Conservation (phyloP, 805 yeast species). For the Kodamaea neixiangensis region DNA sequence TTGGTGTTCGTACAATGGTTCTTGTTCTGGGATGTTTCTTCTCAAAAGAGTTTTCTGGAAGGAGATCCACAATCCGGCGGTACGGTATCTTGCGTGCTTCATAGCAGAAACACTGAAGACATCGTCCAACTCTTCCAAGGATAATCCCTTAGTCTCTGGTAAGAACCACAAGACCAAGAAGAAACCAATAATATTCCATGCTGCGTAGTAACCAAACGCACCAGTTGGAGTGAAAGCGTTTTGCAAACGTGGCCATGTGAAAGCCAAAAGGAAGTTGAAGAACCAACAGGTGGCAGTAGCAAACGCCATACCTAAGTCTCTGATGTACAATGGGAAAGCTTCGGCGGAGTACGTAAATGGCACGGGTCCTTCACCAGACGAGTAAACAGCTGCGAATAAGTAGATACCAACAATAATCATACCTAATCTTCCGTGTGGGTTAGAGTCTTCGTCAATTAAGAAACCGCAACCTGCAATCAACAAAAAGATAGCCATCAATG, state of each 20-base stretch:
- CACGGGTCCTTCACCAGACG: slow-evolving; percentile 87
- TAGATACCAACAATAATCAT: slow-evolving; percentile 74
- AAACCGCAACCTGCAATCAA: slow-evolving; percentile 70
- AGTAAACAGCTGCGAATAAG: slow-evolving; percentile 69
- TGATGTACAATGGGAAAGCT: slow-evolving; percentile 73
- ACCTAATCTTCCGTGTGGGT: slow-evolving; percentile 57
- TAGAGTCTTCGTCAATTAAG: slow-evolving; percentile 54
- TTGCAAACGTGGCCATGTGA: slow-evolving; percentile 77
- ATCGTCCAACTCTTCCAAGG: slow-evolving; percentile 76
- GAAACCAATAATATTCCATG: slow-evolving; percentile 74
- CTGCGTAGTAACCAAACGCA: slow-evolving; percentile 88
- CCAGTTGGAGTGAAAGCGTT: slow-evolving; percentile 74
- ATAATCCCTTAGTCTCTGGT: slow-evolving; percentile 71
- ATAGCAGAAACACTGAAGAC: slow-evolving; percentile 65
- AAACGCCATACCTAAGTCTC: slow-evolving; percentile 79
- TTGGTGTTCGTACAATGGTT: slow-evolving; percentile 58
- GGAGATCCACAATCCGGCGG: slow-evolving; percentile 36
- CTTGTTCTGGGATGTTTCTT: slow-evolving; percentile 47
- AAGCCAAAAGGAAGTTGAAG: slow-evolving; percentile 66
- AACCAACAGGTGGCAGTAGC: slow-evolving; percentile 79
- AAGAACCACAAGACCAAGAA: slow-evolving; percentile 69
- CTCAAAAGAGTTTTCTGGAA: slow-evolving; percentile 48
- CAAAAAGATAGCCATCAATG: slow-evolving; percentile 61
- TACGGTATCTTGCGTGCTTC: slow-evolving; percentile 52
- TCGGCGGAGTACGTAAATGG: slow-evolving; percentile 90